Evolutionary conservation across 1,284 basidiomycete species (phyloP), one percentile per base, ranked within the genome.

Genomic region (Schizophyllum commune): DNA sequence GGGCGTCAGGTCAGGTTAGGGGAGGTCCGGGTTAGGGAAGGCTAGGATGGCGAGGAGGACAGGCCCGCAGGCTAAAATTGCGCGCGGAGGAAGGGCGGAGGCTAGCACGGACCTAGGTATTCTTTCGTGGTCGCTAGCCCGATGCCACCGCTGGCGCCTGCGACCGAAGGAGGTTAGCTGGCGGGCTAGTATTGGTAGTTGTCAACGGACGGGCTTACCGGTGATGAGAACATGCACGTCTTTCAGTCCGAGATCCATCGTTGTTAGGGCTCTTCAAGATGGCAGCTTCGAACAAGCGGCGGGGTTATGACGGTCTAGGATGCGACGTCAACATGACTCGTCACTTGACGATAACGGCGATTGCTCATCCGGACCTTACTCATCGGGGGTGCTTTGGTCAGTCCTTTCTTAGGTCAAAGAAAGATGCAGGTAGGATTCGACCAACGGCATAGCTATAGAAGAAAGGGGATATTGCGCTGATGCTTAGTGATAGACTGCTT

Each of bases 91-190:
- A 47, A 52, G 32, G 27, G 55, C 15, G 55, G 27, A 22, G 5
- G 22, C 39, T 61, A 62, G 20, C 52, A 69, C 73, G 69, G 63
- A 83, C 85, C 75, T 27, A 85, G 77, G 68, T 84, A 88, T 0
- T 81, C 68, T 15, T 74, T 72, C 15, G 77, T 75, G 1, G 82
- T 85, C 66, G 80, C 83, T 0, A 86, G 72, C 11, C 87, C 87
- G 56, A 89, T 88, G 1, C 85, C 86, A 3, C 86, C 85, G 64
- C 82, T 85, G 2, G 86, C 84, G 61, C 87, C 87, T 83, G 65
- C 61, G 58, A 33, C 56, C 17, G 59, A 52, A 13, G 19, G 20
- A 9, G 47, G 32, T 19, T 15, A 32, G 22, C 9, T 11, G 22
- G 2, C 32, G 39, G 17, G 39, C 39, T 13, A 47, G 13, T 9